Evolutionary conservation across 1,284 basidiomycete genomes (phyloP).

Genomic region (Wolfiporia cocos): DNA sequence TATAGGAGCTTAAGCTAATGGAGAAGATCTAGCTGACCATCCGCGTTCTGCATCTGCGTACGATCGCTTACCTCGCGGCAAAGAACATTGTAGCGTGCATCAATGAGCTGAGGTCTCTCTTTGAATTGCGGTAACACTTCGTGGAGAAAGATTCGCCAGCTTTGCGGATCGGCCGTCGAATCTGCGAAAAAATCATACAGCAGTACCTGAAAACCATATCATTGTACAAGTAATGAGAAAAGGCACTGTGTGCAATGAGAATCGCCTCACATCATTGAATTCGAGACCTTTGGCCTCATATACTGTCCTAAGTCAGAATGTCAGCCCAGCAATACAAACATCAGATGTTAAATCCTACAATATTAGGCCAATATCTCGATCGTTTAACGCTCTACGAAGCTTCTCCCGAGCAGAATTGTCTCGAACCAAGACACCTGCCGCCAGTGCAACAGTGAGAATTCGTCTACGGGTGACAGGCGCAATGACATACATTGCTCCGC

Average conservation of each 20-base stretch:
- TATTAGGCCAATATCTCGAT: slow-evolving; percentile 46
- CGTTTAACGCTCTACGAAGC: slow-evolving; percentile 46
- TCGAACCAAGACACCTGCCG: slow-evolving; percentile 66
- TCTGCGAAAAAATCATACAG: slow-evolving; percentile 69
- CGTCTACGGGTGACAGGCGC: not conserved
- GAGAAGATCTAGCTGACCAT: slow-evolving; percentile 2
- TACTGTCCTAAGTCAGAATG: slow-evolving; percentile 42
- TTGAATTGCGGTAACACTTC: slow-evolving; percentile 5
- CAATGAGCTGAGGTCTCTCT: slow-evolving; percentile 31
- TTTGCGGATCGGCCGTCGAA: slow-evolving; percentile 39
- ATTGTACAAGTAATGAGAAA: not conserved
- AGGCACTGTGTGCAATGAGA: not conserved
- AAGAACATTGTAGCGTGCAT: slow-evolving; percentile 45
- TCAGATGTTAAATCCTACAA: slow-evolving; percentile 36
- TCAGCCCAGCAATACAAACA: not conserved
- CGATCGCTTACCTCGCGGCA: slow-evolving; percentile 45
- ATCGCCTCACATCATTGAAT: slow-evolving; percentile 53
- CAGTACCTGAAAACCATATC: too few relatives aligned
- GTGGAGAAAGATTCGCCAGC: slow-evolving; percentile 58
- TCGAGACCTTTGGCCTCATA: slow-evolving; percentile 73
- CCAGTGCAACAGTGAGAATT: too few relatives aligned
- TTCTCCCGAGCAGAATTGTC: slow-evolving; percentile 44
- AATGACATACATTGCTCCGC: slow-evolving; percentile 56
- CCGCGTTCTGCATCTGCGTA: too few relatives aligned
- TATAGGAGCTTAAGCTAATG: slow-evolving; percentile 59